Base-by-base conservation (phyloP, 352 stramenopile genomes). In the Phytopythium litorale region DNA sequence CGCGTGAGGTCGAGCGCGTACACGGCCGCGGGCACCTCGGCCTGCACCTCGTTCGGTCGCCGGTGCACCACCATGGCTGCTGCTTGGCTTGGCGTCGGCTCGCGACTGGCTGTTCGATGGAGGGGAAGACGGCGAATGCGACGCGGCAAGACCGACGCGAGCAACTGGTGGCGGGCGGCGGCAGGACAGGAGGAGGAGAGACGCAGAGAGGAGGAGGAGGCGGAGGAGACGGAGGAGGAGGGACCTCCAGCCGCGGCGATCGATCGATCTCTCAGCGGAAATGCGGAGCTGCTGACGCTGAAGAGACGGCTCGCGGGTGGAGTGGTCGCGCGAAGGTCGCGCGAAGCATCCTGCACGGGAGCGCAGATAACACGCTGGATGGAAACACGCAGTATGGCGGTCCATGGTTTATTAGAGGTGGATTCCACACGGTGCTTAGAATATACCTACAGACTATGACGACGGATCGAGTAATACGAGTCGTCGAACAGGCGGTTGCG, bases 1-100 rank as follows among this genome's bases (percentile, higher is more conserved):
- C 73, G 69, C 60, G 70, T 60, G 52, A 88, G 70, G 52, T 85
- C 74, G 35, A 88, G 63, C 43, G 78, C 74, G 65, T 88, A 88
- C 30, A 88, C 76, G 55, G 67, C 71, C 21, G 76, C 75, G 28
- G 78, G 78, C 56, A 88, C 70, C 35, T 88, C 78, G 43, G 78
- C 72, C 63, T 86, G 66, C 42, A 88, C 69, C 63, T 82, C 75
- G 63, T 78, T 70, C 1, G 75, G 73, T 56, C 75, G 75, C 43
- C 71, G 75, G 13, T 84, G 71, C 55, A 78, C 73, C 49, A 80
- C 75, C 73, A 84, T 81, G 43, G 48, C 64, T 25, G 59, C 25
- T 58, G 19, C 15, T 42, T 79, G 75, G 43, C 49, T 67, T 19
- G 57, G 13, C 35, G 23, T 19, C 32, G 40, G 55, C 23, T 60